Evolutionary conservation across 2,329 filamentous ascomycete species (phyloP).

Genomic region (Calonectria fujianensis): DNA sequence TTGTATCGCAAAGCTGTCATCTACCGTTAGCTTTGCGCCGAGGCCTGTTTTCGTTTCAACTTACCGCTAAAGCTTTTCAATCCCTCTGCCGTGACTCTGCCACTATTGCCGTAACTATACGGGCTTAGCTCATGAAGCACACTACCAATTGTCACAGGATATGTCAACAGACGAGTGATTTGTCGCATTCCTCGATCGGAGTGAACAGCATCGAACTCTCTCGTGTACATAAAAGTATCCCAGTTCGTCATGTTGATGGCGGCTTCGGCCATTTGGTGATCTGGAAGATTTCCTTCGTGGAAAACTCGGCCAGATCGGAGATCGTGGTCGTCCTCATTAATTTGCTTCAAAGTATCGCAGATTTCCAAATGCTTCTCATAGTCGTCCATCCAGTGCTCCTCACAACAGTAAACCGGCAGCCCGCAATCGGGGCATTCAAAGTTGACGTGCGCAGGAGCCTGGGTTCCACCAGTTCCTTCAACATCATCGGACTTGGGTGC

Average conservation of each 20-base stretch:
- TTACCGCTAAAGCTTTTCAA: slow-evolving; percentile 94
- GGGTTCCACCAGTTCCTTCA: slow-evolving; percentile 71
- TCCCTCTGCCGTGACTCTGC: slow-evolving; percentile 89
- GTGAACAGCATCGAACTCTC: slow-evolving; percentile 93
- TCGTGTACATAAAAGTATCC: slow-evolving; percentile 96
- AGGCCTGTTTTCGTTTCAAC: slow-evolving; percentile 57
- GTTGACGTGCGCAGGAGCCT: slow-evolving; percentile 86
- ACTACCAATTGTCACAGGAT: slow-evolving; percentile 93
- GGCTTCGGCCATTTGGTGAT: slow-evolving; percentile 91
- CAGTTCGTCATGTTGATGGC: slow-evolving; percentile 98
- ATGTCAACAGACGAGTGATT: slow-evolving; percentile 93
- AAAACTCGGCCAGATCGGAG: slow-evolving; percentile 92
- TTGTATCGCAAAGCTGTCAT: slow-evolving; percentile 89
- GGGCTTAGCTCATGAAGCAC: slow-evolving; percentile 96
- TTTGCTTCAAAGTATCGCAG: slow-evolving; percentile 91
- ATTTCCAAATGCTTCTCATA: slow-evolving; percentile 95
- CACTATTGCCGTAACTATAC: slow-evolving; percentile 85
- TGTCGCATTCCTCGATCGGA: slow-evolving; percentile 93
- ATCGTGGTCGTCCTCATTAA: slow-evolving; percentile 99
- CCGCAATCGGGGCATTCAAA: slow-evolving; percentile 99
- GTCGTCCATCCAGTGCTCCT: slow-evolving; percentile 96
- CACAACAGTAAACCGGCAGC: slow-evolving; percentile 93
- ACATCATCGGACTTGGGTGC: slow-evolving; percentile 78
- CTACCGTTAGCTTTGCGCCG: slow-evolving; percentile 25
- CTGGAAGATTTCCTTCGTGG: slow-evolving; percentile 94